These are phyloP conservation scores for Multifurca ochricompacta DNA, from an alignment of 768 basidiomycete species.

Conservation along the genomic window DNA sequence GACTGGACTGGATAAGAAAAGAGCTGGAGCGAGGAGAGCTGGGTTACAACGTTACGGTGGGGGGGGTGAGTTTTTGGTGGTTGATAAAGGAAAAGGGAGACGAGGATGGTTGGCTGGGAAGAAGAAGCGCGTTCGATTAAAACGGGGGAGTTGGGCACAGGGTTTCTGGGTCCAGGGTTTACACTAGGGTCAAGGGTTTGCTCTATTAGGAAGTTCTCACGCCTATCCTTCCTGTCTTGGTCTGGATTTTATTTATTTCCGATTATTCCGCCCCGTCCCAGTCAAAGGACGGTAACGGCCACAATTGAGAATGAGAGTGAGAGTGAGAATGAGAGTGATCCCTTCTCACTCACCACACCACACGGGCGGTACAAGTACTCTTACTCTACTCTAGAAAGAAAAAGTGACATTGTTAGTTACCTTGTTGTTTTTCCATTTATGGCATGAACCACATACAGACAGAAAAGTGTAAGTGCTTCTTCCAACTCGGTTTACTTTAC, in stretches of 20 bases:
- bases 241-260: conserved; percentile 8
- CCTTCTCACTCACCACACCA: too few species aligned
- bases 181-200: conserved; percentile 21
- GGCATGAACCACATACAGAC: neutral
- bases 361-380: too few species aligned
- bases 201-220: conserved; percentile 18
- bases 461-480: neutral
- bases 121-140: conserved; percentile 19
- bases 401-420: too few species aligned
- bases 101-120: conserved; percentile 17
- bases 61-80: conserved; percentile 13
- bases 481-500: neutral
- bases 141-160: conserved; percentile 24
- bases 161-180: conserved; percentile 23
- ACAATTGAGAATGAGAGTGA: too few species aligned
- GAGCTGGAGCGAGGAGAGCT: conserved; percentile 6
- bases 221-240: neutral
- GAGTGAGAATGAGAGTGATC: too few species aligned
- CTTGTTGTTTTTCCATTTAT: too few species aligned
- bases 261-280: conserved; percentile 8
- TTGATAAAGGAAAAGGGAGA: conserved; percentile 19
- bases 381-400: too few species aligned
- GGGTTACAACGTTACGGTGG: conserved; percentile 15
- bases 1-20: conserved; percentile 19
- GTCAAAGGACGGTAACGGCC: too few species aligned